phyloP scores from a whole-genome alignment of 495 filamentous ascomycete species.

The Mycothermus thermophilus region DNA sequence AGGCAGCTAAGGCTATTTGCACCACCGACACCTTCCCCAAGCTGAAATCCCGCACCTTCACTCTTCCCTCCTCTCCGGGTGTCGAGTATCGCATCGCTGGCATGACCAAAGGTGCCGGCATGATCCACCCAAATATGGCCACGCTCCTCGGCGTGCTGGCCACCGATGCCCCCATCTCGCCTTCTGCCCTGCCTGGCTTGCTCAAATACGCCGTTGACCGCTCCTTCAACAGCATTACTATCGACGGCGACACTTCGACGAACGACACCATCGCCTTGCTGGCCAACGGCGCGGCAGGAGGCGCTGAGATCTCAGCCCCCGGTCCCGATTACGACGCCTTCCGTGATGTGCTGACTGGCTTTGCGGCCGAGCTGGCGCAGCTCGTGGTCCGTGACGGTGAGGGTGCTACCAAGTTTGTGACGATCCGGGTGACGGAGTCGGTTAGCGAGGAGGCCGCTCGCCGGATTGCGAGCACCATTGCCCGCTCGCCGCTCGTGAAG shows the following conservation, averaged over 20 bases:
- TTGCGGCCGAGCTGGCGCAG: conserved; percentile 74
- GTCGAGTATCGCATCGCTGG: conserved; percentile 74
- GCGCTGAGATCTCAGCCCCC: conserved; percentile 43
- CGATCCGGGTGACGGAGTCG: conserved; percentile 66
- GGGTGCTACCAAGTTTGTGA: conserved; percentile 96
- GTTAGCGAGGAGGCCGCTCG: conserved; percentile 50
- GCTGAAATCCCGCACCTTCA: conserved; percentile 72
- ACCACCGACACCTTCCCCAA: conserved; percentile 99
- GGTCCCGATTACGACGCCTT: conserved; percentile 54
- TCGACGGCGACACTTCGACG: conserved; percentile 92
- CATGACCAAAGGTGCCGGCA: conserved; percentile 96
- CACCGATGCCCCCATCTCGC: conserved; percentile 75
- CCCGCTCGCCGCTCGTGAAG: conserved; percentile 90
- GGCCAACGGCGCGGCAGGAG: conserved; percentile 86
- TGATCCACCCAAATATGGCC: conserved; percentile 99
- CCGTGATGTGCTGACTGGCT: conserved; percentile 52
- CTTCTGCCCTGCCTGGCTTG: conserved; percentile 49
- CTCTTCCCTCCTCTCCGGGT: conserved; percentile 63
- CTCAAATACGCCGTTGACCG: conserved; percentile 64
- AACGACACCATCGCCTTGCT: conserved; percentile 93
- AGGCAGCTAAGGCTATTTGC: conserved; percentile 83
- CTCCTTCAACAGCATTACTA: conserved; percentile 93
- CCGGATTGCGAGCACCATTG: conserved; percentile 72
- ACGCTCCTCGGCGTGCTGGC: conserved; percentile 88
- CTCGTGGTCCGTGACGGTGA: conserved; percentile 93